These are phyloP conservation scores for Yamadazyma diospyri DNA, from an alignment of 1,139 yeast genomes.

Conservation along the genomic window DNA sequence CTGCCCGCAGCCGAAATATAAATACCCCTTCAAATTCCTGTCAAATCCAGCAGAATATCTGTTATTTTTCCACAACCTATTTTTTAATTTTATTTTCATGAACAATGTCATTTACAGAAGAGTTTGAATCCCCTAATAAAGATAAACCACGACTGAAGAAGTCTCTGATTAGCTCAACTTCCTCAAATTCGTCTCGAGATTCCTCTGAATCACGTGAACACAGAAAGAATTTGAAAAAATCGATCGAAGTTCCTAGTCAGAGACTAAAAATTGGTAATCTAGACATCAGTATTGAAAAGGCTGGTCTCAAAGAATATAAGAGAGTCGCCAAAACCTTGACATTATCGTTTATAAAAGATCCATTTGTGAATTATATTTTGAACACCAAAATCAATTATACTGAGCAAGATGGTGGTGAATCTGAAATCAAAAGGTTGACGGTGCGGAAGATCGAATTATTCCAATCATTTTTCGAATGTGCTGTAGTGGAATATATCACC, in stretches of 20 bases:
- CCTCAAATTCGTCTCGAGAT: constrained; percentile 2
- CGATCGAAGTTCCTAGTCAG: constrained; percentile 13
- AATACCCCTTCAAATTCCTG: no score
- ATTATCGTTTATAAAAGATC: constrained; percentile 39
- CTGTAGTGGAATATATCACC: constrained; percentile 34
- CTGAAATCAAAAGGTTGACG: constrained; percentile 11
- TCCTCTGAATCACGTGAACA: no score
- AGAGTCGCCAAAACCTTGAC: constrained; percentile 38
- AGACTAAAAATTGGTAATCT: constrained; percentile 19
- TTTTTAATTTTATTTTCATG: constrained; percentile 10
- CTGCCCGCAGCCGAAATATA: no score
- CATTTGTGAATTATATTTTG: constrained; percentile 38
- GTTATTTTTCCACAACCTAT: neutral
- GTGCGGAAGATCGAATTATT: constrained; percentile 33
- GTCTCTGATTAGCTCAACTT: constrained; percentile 31
- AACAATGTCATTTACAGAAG: constrained; percentile 26
- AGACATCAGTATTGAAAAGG: constrained; percentile 29
- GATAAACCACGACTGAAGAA: constrained; percentile 43
- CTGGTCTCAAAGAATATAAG: constrained; percentile 31
- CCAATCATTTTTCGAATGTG: constrained; percentile 34
- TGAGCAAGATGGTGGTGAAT: constrained; percentile 14
- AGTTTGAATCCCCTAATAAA: constrained; percentile 31
- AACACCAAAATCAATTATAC: constrained; percentile 27
- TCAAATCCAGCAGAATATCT: no score
- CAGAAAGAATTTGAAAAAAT: constrained; percentile 1